Percentiles rank a stretch among this genome's conserved stretches.
Conservation (phyloP, 108 stramenopile species). For the Nitzschia sp. region DNA sequence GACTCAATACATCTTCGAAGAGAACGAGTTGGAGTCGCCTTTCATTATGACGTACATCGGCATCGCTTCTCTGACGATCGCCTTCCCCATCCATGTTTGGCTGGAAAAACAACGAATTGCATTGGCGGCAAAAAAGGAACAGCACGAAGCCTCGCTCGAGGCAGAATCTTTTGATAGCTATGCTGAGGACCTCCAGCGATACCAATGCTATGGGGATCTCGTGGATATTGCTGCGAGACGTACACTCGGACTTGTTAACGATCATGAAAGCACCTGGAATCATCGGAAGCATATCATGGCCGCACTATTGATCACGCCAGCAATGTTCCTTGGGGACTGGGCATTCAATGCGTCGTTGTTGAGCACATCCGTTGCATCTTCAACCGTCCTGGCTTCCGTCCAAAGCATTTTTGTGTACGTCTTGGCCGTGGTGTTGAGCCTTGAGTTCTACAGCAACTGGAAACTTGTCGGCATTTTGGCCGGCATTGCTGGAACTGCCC, state of each 20-base stretch:
- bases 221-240: constrained; percentile 1
- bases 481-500: constrained; percentile 16
- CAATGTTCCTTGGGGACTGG: constrained; percentile 33
- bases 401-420: constrained; percentile 27
- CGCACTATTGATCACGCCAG: constrained; percentile 27
- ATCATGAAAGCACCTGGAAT: constrained; percentile 18
- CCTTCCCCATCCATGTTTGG: constrained; percentile 5
- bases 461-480: constrained; percentile 25
- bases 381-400: constrained; percentile 25
- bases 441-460: constrained; percentile 17
- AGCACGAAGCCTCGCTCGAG: not conserved
- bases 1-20: constrained; percentile 29
- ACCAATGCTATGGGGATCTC: not conserved
- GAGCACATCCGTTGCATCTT: constrained; percentile 26
- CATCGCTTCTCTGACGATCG: constrained; percentile 15
- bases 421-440: constrained; percentile 20
- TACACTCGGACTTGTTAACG: not conserved
- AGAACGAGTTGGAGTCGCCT: constrained; percentile 19
- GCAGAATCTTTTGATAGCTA: constrained; percentile 14
- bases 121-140: not conserved
- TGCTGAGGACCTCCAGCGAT: constrained; percentile 4
- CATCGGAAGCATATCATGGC: constrained; percentile 30
- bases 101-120: not conserved
- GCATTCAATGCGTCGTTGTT: constrained; percentile 28
- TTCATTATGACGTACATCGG: constrained; percentile 40